A percentile compares a stretch with the other conserved stretches of the same genome.
Evolutionary conservation across 176 grass and related monocot genomes (phyloP).

Genomic region (Carex myosuroides): DNA sequence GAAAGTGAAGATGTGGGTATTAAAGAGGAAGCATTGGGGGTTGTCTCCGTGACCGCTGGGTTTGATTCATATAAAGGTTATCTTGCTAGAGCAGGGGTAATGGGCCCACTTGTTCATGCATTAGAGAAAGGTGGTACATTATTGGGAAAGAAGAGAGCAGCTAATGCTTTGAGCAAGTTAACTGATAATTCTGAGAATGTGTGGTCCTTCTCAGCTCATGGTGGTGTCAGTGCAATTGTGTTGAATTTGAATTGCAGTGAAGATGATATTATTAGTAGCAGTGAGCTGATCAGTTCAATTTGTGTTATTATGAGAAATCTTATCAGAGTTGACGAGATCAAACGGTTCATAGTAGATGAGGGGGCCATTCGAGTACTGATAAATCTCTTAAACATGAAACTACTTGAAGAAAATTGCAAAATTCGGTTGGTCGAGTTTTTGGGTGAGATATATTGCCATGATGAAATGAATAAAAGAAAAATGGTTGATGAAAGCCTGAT

Average conservation of each 20-base stretch:
- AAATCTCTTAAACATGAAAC: constrained; percentile 53
- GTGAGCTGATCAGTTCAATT: constrained; percentile 43
- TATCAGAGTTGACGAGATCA: constrained; percentile 66
- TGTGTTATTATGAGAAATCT: constrained; percentile 68
- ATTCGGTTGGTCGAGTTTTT: constrained; percentile 53
- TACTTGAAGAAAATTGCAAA: constrained; percentile 36
- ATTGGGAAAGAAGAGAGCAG: constrained; percentile 47
- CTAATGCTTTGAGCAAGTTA: constrained; percentile 46
- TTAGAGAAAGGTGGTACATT: constrained; percentile 35
- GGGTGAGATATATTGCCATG: constrained; percentile 44
- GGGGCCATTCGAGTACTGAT: constrained; percentile 49
- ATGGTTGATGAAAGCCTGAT: constrained; percentile 53
- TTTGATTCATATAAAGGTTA: constrained; percentile 43
- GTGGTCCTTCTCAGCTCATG: constrained; percentile 88
- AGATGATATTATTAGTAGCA: constrained; percentile 17
- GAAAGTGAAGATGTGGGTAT: constrained; percentile 34
- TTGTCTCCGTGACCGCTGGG: constrained; percentile 34
- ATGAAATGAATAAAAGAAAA: constrained; percentile 39
- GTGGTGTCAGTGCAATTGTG: constrained; percentile 61
- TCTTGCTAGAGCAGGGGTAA: constrained; percentile 56
- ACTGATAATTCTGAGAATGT: constrained; percentile 92
- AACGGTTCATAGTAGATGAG: constrained; percentile 69
- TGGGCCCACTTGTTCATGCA: constrained; percentile 53
- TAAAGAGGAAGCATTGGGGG: constrained; percentile 53
- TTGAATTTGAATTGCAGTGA: constrained; percentile 19